Evolutionary conservation across 1,284 basidiomycete species (phyloP), one percentile per base, ranked within the genome.

Genomic region (Coniferiporia weirii): DNA sequence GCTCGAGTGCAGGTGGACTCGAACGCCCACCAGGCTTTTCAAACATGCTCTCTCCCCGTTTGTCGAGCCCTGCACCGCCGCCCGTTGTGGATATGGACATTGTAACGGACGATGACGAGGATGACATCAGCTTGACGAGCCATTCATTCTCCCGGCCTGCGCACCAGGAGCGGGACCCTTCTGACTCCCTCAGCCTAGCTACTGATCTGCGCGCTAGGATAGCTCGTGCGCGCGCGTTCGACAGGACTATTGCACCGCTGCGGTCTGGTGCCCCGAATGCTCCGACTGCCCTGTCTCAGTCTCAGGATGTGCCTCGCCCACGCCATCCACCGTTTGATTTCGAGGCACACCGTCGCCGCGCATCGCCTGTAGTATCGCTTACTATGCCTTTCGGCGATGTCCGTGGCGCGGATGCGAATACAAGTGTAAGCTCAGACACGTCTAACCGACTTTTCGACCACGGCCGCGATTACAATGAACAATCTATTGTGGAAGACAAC

Each of bases 51-150:
- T 47, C 54, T 15, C 59, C 59, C 10, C 59, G 59, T 10, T 49
- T 52, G 13, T 61, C 59, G 12, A 61, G 59, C 40, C 59, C 59
- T 22, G 59, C 52, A 9, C 59, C 59, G 17, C 54, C 59, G 6
- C 54, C 49, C 5, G 40, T 35, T 15, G 51, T 40, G 34, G 51
- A 52, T 13, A n/a, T 40, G 27, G 51, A 52, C 36, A 40, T 52
- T 10, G 38, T 20, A 22, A 40, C 38, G 51, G 17, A 20, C 13
- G 51, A 52, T 12, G 27, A 27, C 32, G 50, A 10, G 7, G 17
- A 19, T n/a, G 34, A 46, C 20, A 19, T 54, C 38, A 47, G 49
- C 20, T 32, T 46, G 5, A 17, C 47, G 36, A 51, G 15, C n/a
- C 50, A 35, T 10, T 15, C 51, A 34, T 36, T 43, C 13, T 17